Evolutionary conservation across 2,329 filamentous ascomycete species (phyloP).

Genomic region (Emmonsiellopsis sp.): DNA sequence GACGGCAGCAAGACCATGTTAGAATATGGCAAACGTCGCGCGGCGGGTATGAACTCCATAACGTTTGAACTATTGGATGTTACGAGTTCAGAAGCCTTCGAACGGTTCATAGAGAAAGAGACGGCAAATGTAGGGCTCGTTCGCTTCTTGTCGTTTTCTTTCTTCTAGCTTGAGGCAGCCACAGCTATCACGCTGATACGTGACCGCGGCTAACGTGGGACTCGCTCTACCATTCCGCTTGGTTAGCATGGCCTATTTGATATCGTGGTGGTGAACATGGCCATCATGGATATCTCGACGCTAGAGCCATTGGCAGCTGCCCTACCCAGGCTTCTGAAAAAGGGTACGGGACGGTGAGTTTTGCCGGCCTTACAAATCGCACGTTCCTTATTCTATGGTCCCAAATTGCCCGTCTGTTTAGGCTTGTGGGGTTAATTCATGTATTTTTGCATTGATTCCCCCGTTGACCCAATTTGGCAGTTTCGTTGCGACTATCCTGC

Average conservation of each 20-base stretch:
- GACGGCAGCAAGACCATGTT: conserved; percentile 39
- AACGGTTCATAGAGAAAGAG: conserved; percentile 16
- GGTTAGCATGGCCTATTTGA: conserved; percentile 30
- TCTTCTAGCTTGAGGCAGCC: not conserved
- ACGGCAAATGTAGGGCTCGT: conserved; percentile 4
- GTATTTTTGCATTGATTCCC: not conserved
- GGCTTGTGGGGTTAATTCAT: too few species aligned
- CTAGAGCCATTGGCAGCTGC: conserved; percentile 35
- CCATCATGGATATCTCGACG: conserved; percentile 40
- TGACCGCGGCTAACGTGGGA: conserved; percentile 2
- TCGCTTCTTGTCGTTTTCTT: not conserved
- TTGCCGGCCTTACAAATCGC: not conserved
- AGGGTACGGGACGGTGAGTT: conserved; percentile 33
- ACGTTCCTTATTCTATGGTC: not conserved
- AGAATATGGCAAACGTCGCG: conserved; percentile 22
- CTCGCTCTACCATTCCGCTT: conserved; percentile 4
- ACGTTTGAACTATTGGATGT: conserved; percentile 31
- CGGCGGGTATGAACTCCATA: conserved; percentile 16
- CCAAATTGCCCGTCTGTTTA: too few species aligned
- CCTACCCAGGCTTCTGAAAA: conserved; percentile 34
- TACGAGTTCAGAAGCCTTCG: conserved; percentile 26
- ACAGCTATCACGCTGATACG: not conserved
- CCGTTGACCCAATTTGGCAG: conserved; percentile 16
- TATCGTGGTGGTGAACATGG: conserved; percentile 42
- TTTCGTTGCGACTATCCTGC: conserved; percentile 41